These are phyloP conservation scores for Suillus clintonianus DNA, from an alignment of 768 basidiomycete genomes.

Conservation along the genomic window DNA sequence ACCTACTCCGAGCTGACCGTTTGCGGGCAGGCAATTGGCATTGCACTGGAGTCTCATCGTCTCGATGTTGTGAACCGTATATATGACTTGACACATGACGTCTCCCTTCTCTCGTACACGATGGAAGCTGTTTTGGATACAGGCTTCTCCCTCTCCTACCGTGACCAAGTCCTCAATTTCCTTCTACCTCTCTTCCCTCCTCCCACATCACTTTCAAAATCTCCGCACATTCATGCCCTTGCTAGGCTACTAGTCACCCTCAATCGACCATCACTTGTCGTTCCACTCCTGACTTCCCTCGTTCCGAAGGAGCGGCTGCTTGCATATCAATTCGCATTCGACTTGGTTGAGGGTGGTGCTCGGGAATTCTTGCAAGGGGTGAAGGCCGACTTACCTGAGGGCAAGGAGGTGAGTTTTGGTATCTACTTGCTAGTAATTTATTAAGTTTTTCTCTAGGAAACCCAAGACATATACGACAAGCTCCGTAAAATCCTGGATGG, in stretches of 20 bases:
- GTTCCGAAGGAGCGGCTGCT: constrained; percentile 71
- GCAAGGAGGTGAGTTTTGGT: constrained; percentile 52
- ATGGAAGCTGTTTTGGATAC: constrained; percentile 92
- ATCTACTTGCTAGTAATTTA: constrained; percentile 5
- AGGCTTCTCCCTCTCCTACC: constrained; percentile 83
- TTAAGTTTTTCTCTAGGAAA: constrained; percentile 42
- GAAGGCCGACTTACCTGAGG: constrained; percentile 66
- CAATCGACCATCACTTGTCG: constrained; percentile 76
- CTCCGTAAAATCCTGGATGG: constrained; percentile 85
- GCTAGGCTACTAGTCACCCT: constrained; percentile 90
- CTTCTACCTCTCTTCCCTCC: constrained; percentile 85
- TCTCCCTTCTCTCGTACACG: constrained; percentile 81
- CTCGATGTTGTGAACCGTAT: constrained; percentile 84
- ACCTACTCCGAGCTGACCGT: neutral
- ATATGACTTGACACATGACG: constrained; percentile 73
- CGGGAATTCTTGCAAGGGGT: constrained; percentile 90
- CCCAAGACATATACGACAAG: constrained; percentile 67
- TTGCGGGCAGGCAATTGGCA: constrained; percentile 77
- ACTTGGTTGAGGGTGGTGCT: constrained; percentile 90
- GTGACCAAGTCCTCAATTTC: constrained; percentile 78
- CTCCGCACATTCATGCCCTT: constrained; percentile 75
- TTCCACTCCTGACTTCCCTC: constrained; percentile 71
- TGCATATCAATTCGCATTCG: constrained; percentile 95
- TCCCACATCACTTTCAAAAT: constrained; percentile 68
- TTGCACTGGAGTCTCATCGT: constrained; percentile 89